Percentiles rank a stretch among this genome's conserved stretches.
These are phyloP conservation scores for Postia placenta DNA, from an alignment of 768 basidiomycete species.

Conservation along the genomic window DNA sequence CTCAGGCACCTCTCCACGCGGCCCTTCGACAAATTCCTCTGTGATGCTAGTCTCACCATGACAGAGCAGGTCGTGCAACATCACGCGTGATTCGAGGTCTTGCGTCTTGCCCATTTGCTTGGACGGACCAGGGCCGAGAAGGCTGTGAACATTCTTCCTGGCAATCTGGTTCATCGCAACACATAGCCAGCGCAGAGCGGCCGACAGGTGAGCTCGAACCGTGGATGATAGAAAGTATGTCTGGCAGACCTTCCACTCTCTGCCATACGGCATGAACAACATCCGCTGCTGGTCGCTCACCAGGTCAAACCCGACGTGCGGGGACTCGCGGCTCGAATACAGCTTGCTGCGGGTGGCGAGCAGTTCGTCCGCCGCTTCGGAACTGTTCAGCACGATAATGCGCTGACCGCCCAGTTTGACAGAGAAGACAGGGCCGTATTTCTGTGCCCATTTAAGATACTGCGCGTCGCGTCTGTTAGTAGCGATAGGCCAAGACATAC, in stretches of 20 bases:
- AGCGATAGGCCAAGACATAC: neutral
- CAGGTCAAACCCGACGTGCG: conserved; percentile 26
- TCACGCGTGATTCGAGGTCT: conserved; percentile 23
- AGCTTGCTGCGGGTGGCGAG: conserved; percentile 21
- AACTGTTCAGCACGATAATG: conserved; percentile 17
- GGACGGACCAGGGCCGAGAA: conserved; percentile 21
- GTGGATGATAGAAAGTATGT: neutral
- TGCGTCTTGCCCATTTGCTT: conserved; percentile 21
- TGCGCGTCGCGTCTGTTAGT: conserved; percentile 2
- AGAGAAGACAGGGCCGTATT: conserved; percentile 25
- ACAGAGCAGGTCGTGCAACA: conserved; percentile 18
- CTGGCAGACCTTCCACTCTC: conserved; percentile 23
- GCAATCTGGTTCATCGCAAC: conserved; percentile 10
- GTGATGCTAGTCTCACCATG: conserved; percentile 8
- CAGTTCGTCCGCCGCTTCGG: conserved; percentile 14
- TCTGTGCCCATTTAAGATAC: conserved; percentile 24
- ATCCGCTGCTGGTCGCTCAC: conserved; percentile 25
- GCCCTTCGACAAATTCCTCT: neutral
- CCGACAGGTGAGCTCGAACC: neutral
- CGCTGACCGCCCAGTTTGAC: conserved; percentile 18
- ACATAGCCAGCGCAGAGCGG: neutral
- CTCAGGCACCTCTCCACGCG: conserved; percentile 10
- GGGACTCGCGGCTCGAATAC: conserved; percentile 23
- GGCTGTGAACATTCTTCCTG: conserved; percentile 18
- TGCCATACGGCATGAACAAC: conserved; percentile 23